phyloP scores from a whole-genome alignment of 768 basidiomycete species.

The Tephrocybe sp. region DNA sequence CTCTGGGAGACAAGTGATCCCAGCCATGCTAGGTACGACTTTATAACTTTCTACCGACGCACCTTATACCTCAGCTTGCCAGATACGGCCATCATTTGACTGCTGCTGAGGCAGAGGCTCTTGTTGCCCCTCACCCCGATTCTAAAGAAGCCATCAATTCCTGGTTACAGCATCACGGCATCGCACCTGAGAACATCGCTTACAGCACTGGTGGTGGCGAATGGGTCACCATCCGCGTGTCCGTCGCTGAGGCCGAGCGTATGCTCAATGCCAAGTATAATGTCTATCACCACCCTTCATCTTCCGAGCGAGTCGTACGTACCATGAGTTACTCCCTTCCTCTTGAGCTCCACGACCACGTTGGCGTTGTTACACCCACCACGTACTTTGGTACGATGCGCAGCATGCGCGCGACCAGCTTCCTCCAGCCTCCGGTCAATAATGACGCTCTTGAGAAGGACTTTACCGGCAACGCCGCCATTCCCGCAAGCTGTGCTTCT shows the following conservation, averaged over 20 bases:
- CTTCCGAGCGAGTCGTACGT: slow-evolving; percentile 54
- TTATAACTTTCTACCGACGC: neutral
- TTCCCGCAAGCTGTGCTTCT: too few species aligned
- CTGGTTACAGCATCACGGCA: slow-evolving; percentile 59
- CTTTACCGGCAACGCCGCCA: slow-evolving; percentile 17
- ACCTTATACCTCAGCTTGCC: too few species aligned
- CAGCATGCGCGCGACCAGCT: slow-evolving; percentile 41
- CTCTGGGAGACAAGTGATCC: slow-evolving; percentile 58
- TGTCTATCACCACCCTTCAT: slow-evolving; percentile 48
- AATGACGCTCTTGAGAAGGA: slow-evolving; percentile 13
- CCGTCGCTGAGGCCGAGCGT: slow-evolving; percentile 57
- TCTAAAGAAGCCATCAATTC: slow-evolving; percentile 51
- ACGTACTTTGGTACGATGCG: slow-evolving; percentile 63
- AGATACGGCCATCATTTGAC: slow-evolving; percentile 58
- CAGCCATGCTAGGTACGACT: slow-evolving; percentile 40
- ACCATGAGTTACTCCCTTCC: slow-evolving; percentile 70
- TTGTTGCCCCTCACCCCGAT: slow-evolving; percentile 55
- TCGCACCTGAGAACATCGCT: slow-evolving; percentile 43
- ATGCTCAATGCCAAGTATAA: slow-evolving; percentile 68
- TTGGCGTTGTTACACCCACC: slow-evolving; percentile 70
- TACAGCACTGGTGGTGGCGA: slow-evolving; percentile 61
- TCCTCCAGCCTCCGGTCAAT: slow-evolving; percentile 23
- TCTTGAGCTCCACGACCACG: slow-evolving; percentile 50
- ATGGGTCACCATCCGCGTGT: slow-evolving; percentile 60
- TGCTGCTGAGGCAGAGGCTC: slow-evolving; percentile 59